A percentile compares a stretch with the other conserved stretches of the same genome.
Conservation (phyloP, 495 filamentous ascomycete genomes). For the Trichoderma orchidacearum region DNA sequence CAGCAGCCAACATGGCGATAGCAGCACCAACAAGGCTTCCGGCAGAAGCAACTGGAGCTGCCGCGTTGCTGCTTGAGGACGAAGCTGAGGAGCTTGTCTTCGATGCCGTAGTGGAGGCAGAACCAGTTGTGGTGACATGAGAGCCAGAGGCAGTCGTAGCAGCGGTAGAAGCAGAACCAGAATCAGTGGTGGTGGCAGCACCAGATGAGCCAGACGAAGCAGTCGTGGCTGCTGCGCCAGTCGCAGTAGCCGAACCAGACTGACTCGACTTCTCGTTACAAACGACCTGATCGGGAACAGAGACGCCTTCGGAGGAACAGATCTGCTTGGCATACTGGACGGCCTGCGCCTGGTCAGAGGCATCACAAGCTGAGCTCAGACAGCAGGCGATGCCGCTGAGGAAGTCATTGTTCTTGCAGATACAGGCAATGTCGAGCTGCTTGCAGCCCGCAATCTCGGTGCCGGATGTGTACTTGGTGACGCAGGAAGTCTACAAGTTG, state of each 20-base stretch:
- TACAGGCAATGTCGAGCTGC: constrained; percentile 41
- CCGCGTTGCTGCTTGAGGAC: neutral
- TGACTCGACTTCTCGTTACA: neutral
- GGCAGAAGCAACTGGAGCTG: neutral
- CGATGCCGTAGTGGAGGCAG: neutral
- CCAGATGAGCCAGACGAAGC: neutral
- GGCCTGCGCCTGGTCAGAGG: constrained; percentile 31
- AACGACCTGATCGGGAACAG: neutral
- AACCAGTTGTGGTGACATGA: neutral
- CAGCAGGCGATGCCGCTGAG: constrained; percentile 49
- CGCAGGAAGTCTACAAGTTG: constrained; percentile 21
- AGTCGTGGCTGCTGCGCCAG: neutral
- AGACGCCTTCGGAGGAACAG: constrained; percentile 3
- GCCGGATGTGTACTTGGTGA: constrained; percentile 24
- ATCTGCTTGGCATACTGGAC: constrained; percentile 9
- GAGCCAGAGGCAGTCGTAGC: neutral
- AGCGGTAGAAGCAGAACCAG: neutral
- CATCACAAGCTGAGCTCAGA: constrained; percentile 35
- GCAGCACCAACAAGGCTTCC: neutral
- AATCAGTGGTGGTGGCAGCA: neutral
- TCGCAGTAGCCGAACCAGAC: neutral
- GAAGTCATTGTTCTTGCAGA: constrained; percentile 43
- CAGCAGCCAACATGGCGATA: neutral
- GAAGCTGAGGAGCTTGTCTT: neutral
- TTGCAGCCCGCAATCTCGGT: constrained; percentile 31